A percentile compares a stretch with the other conserved stretches of the same genome.
Conservation (phyloP, 2,329 filamentous ascomycete species). For the Fusarium zealandicum region DNA sequence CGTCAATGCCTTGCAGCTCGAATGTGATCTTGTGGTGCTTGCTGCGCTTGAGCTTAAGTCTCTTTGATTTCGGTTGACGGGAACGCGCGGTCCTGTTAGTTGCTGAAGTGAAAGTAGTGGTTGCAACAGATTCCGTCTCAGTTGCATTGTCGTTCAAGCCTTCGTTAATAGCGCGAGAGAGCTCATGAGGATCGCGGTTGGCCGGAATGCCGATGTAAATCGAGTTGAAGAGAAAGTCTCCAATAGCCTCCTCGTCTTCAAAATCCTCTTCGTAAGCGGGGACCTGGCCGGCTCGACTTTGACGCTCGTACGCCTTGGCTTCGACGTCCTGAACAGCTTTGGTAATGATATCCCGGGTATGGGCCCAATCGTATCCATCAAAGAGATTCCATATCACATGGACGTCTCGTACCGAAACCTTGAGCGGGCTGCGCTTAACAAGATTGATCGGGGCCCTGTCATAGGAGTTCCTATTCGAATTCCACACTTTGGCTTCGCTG, state of each 20-base stretch:
- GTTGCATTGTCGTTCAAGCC: constrained; percentile 85
- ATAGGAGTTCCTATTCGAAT: constrained; percentile 78
- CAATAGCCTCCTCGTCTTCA: constrained; percentile 86
- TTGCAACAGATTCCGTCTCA: constrained; percentile 88
- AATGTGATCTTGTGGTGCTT: constrained; percentile 95
- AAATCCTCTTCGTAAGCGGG: constrained; percentile 71
- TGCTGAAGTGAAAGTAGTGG: constrained; percentile 71
- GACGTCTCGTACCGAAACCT: constrained; percentile 81
- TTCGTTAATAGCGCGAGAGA: constrained; percentile 84
- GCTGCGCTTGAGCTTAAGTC: constrained; percentile 80
- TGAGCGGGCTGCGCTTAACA: constrained; percentile 73
- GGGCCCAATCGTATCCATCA: constrained; percentile 96
- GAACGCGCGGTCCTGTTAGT: constrained; percentile 57
- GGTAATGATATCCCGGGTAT: constrained; percentile 83
- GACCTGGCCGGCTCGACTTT: constrained; percentile 63
- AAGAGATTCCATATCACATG: constrained; percentile 98
- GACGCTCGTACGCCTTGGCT: constrained; percentile 78
- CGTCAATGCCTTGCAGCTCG: constrained; percentile 83
- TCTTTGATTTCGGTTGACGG: constrained; percentile 59
- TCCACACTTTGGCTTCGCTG: constrained; percentile 79
- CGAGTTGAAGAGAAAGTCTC: constrained; percentile 97
- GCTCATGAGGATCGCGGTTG: constrained; percentile 82
- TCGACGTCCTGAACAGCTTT: constrained; percentile 91
- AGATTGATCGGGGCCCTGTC: constrained; percentile 68
- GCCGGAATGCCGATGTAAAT: constrained; percentile 95